Base-by-base conservation (phyloP, 2,329 filamentous ascomycete species). In the Capronia epimyces region DNA sequence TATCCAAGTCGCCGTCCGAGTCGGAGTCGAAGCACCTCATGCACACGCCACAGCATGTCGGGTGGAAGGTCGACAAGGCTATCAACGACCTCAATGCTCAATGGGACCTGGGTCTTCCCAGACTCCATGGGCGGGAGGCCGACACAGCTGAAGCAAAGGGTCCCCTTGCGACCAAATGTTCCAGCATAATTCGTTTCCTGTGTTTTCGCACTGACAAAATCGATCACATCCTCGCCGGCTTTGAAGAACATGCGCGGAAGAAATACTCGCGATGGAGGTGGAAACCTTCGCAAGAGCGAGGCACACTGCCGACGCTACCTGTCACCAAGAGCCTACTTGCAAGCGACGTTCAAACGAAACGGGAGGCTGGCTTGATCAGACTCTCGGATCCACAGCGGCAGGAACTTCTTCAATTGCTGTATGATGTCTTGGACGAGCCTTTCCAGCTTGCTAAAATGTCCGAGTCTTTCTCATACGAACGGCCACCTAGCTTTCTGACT, bases 21-120 rank as follows among this genome's bases (percentile, higher is more conserved):
- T 25, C 13, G 3, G 8, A 15, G 7, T 32, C 29, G 25, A 27
- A 27, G 25, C 25, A 6, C 29, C 29, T 3, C 7, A 32, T 32
- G 29, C 29, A 40, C 12, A 61, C 57, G 9, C 58, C 57, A 8
- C 31, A 32, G 10, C 43, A 57, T n/a, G 42, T 46, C 15, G 46
- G 57, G 13, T 13, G 36, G 15, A 51, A 49, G 29, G 49, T 61
- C 6, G 55, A 59, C 15, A 43, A 59, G 7, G 50, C 66, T 8
- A 64, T 71, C 41, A 54, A 66, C 22, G 24, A 45, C 2, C 58
- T 72, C 32, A 72, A 71, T 55, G 45, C 60, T 2, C 52, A 59
- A 25, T 72, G 65, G 55, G 60, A 59, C 2, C 57, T 71, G 1
- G 60, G 67, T 12, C 65, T 71, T 5, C 65, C 65, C 2, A 56